Evolutionary conservation across 164 flowering plant genomes (phyloP), one percentile per base, ranked within the genome.

Genomic region (Macadamia tetraphylla): DNA sequence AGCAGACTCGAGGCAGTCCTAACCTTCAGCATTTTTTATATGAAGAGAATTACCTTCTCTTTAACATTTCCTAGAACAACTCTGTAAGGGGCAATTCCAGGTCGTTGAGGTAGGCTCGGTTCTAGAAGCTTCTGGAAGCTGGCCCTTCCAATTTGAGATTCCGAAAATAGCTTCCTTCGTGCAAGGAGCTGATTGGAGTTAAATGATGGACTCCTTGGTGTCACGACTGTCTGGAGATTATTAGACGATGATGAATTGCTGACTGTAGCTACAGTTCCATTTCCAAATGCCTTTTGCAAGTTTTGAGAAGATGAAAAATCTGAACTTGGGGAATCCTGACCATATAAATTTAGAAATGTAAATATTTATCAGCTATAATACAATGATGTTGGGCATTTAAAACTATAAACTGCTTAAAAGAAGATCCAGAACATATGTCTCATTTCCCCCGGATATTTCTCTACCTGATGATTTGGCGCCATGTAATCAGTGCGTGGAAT

Each of bases 61-160:
- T 86, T 94, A n/a, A 94, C 86, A 72, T 83, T 68, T 12, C 96
- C 96, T 18, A 94, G 87, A 80, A 94, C 86, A 76, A 89, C 73
- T 72, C 98, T 84, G 48, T 91, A 89, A 53, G 98, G 96, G 73
- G 98, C 90, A 68, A 89, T 81, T 73, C 88, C 94, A 67, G 98
- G 84, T 52, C 77, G 87, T 31, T 82, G 83, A 61, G 87, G 82
- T 56, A 64, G 74, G 64, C 90, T 89, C 74, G 98, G 98, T 72
- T 94, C 98, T 14, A 94, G 80, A 74, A 94, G 97, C 81, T 86
- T 89, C 66, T 86, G 90, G 78, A 94, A 91, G 77, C 96, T 94
- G 78, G 92, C 70, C 77, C 87, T 84, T 77, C 98, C 98, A 29
- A 81, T 75, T 75, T 83, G 81, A 67, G 96, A 88, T 69, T 89